phyloP scores from a whole-genome alignment of 805 yeast genomes.

The Grigorovia yakushimaensis region DNA sequence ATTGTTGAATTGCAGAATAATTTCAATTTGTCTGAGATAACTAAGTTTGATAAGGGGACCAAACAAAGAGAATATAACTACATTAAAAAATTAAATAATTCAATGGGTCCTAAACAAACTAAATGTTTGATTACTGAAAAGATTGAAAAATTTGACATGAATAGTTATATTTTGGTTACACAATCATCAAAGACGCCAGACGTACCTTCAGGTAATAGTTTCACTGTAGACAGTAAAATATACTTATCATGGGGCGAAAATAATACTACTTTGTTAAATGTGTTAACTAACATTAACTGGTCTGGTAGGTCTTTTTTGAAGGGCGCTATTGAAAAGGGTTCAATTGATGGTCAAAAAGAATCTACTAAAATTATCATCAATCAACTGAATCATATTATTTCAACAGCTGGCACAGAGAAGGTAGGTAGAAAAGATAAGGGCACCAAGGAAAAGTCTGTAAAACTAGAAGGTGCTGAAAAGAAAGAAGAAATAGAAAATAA shows the following conservation, averaged over 20 bases:
- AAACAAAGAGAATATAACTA: slow-evolving; percentile 41
- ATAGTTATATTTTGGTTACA: slow-evolving; percentile 34
- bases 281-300: slow-evolving; percentile 59
- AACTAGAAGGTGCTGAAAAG: neutral
- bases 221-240: slow-evolving; percentile 50
- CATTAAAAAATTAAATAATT: slow-evolving; percentile 48
- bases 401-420: slow-evolving; percentile 14
- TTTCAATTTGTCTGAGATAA: slow-evolving; percentile 44
- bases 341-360: slow-evolving; percentile 65
- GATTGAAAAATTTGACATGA: slow-evolving; percentile 40
- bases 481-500: neutral
- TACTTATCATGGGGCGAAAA: slow-evolving; percentile 52
- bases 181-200: slow-evolving; percentile 59
- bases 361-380: slow-evolving; percentile 38
- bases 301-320: slow-evolving; percentile 68
- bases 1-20: slow-evolving; percentile 53
- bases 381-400: slow-evolving; percentile 30
- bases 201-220: slow-evolving; percentile 65
- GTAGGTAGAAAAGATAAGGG: slow-evolving; percentile 8
- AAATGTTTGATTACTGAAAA: slow-evolving; percentile 49
- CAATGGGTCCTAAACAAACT: slow-evolving; percentile 69
- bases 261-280: slow-evolving; percentile 43
- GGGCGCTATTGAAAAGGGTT: slow-evolving; percentile 65
- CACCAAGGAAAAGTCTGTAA: slow-evolving; percentile 3
- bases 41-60: slow-evolving; percentile 31